These are phyloP conservation scores for Kazachstania psychrophila DNA, from an alignment of 805 yeast genomes.

Conservation along the genomic window DNA sequence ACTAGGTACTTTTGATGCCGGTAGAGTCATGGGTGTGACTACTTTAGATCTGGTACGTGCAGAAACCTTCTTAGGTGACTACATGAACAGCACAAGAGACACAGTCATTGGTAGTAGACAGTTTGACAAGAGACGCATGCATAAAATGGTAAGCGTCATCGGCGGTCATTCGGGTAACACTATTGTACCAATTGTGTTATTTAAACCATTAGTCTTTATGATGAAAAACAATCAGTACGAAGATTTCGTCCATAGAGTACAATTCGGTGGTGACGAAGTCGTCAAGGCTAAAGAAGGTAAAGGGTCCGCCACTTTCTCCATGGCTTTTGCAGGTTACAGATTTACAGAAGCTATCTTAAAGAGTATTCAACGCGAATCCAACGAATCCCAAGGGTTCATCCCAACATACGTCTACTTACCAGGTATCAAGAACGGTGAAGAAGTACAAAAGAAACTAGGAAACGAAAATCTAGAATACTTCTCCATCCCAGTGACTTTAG, in stretches of 20 bases:
- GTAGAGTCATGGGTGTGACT: conserved; percentile 90
- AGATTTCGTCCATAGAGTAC: conserved; percentile 73
- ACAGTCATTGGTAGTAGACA: neutral
- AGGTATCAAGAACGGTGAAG: conserved; percentile 41
- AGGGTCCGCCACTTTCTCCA: conserved; percentile 86
- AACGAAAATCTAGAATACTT: conserved; percentile 36
- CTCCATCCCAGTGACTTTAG: conserved; percentile 52
- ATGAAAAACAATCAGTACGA: conserved; percentile 48
- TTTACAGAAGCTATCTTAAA: conserved; percentile 54
- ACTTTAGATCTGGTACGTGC: conserved; percentile 88
- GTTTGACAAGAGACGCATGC: conserved; percentile 41
- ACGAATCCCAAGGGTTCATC: conserved; percentile 23
- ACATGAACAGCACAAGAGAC: conserved; percentile 35
- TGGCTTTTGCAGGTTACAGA: conserved; percentile 87
- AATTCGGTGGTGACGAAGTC: conserved; percentile 94
- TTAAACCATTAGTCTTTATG: conserved; percentile 59
- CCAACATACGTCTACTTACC: conserved; percentile 49
- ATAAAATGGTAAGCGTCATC: conserved; percentile 75
- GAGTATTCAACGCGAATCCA: conserved; percentile 12
- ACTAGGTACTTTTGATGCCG: conserved; percentile 80
- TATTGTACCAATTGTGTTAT: conserved; percentile 86
- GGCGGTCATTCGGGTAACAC: conserved; percentile 98
- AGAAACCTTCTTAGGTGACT: conserved; percentile 64
- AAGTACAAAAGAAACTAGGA: conserved; percentile 33
- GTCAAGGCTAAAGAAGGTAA: conserved; percentile 90